Base-by-base conservation (phyloP, 164 flowering plant species). In the Berberis thunbergii region DNA sequence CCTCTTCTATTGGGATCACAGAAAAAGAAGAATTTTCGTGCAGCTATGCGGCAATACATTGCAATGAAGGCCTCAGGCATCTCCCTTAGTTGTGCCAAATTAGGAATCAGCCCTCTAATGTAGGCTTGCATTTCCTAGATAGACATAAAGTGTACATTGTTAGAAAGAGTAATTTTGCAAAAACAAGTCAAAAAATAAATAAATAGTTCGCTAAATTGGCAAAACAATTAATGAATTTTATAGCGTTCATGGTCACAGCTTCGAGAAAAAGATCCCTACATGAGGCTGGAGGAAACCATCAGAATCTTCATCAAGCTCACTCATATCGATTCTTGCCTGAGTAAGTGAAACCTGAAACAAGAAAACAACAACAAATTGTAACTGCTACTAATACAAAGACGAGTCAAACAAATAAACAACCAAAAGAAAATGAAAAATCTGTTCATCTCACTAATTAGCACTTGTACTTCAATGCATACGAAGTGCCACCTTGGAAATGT, bases 1-100 rank as follows among this genome's bases (percentile, higher is more conserved):
- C 98, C 99, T 86, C 97, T 87, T 72, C 96, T 88, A 69, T 86
- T 82, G 68, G 99, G 96, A 76, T 94, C 99, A 77, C 99, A 94
- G 69, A 94, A 94, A 86, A 94, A 94, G 79, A 91, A 94, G 81
- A 94, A 94, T 54, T 94, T 94, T 73, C 80, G 99, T 39, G 97
- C 88, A 66, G 99, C 97, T 71, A 94, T 91, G 61, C 96, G 93
- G 70, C 96, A 87, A 66, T 94, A 94, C 93, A 81, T 94, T 69
- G 85, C 86, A 60, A 84, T 71, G 81, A 91, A 94, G 49, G 83
- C 84, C 46, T 77, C 74, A 50, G 97, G 97, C 91, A 94, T 91
- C 70, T 89, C 96, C 54, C 96, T 74, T n/a, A 94, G 78, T 70
- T 94, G 99, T 64, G 99, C 97, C 69, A 94, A 75, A 74, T 91